These are phyloP conservation scores for Leptomonas seymouri DNA, from an alignment of 208 protist species.

Conservation along the genomic window DNA sequence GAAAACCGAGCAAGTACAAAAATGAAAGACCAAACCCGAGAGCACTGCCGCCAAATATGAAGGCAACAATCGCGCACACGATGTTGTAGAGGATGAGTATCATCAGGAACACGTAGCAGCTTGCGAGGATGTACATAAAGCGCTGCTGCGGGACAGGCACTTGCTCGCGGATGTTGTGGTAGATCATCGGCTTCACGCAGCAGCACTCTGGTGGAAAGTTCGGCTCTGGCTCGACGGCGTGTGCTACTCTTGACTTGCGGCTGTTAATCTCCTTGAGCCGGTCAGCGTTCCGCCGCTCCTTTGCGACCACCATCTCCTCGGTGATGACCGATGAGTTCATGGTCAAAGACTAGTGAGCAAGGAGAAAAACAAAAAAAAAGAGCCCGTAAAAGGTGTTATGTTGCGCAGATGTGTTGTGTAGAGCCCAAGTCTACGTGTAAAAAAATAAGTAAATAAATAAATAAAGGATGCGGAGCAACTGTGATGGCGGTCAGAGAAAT, in stretches of 20 bases:
- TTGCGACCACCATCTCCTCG: conserved; percentile 73
- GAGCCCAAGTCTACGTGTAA: not conserved
- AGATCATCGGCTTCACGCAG: conserved; percentile 83
- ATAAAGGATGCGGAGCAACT: not conserved
- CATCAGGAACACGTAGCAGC: conserved; percentile 66
- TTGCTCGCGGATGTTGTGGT: conserved; percentile 84
- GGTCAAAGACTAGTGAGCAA: not conserved
- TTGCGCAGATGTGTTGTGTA: not conserved
- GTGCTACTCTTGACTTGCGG: conserved; percentile 33
- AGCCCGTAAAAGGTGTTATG: not conserved
- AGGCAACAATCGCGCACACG: conserved; percentile 46
- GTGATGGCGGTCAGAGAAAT: not conserved
- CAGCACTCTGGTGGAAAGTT: conserved; percentile 88
- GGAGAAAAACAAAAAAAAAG: not conserved
- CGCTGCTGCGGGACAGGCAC: conserved; percentile 70
- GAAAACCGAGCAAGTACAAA: conserved; percentile 80
- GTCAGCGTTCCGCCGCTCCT: conserved; percentile 67
- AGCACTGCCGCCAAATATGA: conserved; percentile 55
- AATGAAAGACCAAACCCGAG: conserved; percentile 86
- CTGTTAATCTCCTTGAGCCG: conserved; percentile 49
- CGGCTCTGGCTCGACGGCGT: conserved; percentile 47
- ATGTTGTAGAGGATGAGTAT: conserved; percentile 85
- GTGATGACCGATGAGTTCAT: conserved; percentile 38
- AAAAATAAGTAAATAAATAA: not conserved
- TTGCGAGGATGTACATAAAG: conserved; percentile 84